Percentiles rank a stretch among this genome's conserved stretches.
Conservation (phyloP, 208 protist species). For the Strigomonas galati region DNA sequence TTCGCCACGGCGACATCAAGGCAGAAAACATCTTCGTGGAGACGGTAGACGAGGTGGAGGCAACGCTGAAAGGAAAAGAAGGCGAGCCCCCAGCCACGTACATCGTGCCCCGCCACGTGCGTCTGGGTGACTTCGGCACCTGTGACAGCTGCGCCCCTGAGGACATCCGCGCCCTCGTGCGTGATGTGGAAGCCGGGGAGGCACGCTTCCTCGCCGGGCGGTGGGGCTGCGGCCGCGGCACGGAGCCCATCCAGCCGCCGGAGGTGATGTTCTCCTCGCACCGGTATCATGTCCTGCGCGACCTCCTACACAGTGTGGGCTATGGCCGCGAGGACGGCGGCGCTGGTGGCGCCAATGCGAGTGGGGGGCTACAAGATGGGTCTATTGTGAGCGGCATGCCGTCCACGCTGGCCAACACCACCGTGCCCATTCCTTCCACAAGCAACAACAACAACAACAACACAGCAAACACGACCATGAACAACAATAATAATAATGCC, state of each 20-base stretch:
- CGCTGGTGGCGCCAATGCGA: too few species aligned
- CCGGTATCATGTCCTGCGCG: conserved; percentile 44
- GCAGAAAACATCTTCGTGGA: conserved; percentile 75
- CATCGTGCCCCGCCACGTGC: conserved; percentile 38
- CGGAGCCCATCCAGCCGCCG: conserved; percentile 80
- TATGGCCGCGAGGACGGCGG: neutral
- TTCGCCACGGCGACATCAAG: conserved; percentile 82
- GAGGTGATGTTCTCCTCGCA: conserved; percentile 57
- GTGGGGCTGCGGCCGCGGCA: conserved; percentile 61
- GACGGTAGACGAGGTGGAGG: neutral
- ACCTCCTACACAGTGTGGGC: conserved; percentile 11
- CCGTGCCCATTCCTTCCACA: neutral
- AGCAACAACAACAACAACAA: neutral
- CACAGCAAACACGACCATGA: neutral
- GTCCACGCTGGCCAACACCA: neutral
- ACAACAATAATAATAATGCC: neutral
- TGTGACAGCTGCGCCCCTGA: conserved; percentile 67
- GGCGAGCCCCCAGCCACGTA: neutral
- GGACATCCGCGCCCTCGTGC: conserved; percentile 37
- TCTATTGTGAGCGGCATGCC: neutral
- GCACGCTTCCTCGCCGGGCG: conserved; percentile 41
- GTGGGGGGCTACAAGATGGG: too few species aligned
- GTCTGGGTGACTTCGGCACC: conserved; percentile 76
- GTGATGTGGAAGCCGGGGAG: conserved; percentile 44
- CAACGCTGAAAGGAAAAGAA: neutral